Conservation (phyloP, 2,329 filamentous ascomycete species). For the Alternaria brassicae region DNA sequence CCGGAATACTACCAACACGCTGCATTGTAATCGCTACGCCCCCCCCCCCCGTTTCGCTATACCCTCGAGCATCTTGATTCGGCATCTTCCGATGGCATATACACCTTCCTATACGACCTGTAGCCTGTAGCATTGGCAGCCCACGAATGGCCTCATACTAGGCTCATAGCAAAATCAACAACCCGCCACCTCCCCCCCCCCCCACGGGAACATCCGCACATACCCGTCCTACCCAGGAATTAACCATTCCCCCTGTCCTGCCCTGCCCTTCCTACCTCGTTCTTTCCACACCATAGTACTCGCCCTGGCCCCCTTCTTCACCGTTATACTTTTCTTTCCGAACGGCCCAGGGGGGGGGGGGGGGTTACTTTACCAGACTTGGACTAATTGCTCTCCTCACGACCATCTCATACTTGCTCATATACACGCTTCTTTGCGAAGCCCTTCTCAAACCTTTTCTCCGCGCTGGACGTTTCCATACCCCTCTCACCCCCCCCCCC, state of each 20-base stretch:
- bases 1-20: not conserved
- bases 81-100: not conserved
- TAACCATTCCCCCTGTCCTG: not conserved
- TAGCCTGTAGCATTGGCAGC: not conserved
- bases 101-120: not conserved
- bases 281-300: not conserved
- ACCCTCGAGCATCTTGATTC: not conserved
- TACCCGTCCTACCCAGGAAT: not conserved
- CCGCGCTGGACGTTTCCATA: not conserved
- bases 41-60: not conserved
- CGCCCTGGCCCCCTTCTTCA: slow-evolving; percentile 1
- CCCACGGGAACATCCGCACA: not conserved
- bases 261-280: not conserved
- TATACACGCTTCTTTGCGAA: not conserved
- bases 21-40: not conserved
- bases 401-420: not conserved
- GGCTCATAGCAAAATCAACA: not conserved
- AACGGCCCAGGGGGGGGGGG: no score
- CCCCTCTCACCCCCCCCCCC: no score
- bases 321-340: not conserved
- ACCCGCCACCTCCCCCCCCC: no score
- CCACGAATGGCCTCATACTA: no score
- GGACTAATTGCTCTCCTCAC: not conserved
- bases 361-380: not conserved
- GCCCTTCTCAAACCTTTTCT: not conserved